phyloP scores from a whole-genome alignment of 768 basidiomycete species.

The Kondoa subrosea region DNA sequence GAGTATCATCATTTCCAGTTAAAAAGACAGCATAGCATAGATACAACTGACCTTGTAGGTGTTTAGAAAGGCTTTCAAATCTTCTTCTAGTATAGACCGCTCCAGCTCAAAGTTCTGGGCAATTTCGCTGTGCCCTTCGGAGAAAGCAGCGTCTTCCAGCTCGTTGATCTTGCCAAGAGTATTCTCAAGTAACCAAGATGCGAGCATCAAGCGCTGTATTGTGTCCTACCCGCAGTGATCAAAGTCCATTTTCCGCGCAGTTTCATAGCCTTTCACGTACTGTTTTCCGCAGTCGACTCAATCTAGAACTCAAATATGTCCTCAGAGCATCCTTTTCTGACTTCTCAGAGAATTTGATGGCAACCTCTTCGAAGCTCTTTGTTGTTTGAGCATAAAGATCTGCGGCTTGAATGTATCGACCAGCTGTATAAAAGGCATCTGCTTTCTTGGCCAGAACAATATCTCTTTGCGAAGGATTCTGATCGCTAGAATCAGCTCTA shows the following conservation, averaged over 20 bases:
- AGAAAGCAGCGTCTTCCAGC: constrained; percentile 79
- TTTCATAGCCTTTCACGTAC: constrained; percentile 37
- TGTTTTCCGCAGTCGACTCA: constrained; percentile 67
- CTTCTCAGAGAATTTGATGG: constrained; percentile 71
- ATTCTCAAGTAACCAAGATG: constrained; percentile 95
- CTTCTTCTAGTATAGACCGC: constrained; percentile 69
- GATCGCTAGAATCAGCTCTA: too few relatives aligned
- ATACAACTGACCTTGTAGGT: constrained; percentile 74
- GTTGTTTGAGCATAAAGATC: constrained; percentile 72
- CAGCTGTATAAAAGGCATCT: constrained; percentile 55
- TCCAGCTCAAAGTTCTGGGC: constrained; percentile 71
- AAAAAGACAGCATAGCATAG: background rate
- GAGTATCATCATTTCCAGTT: background rate
- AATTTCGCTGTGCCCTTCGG: constrained; percentile 45
- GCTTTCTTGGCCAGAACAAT: constrained; percentile 68
- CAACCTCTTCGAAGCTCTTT: constrained; percentile 74
- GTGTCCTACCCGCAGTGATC: constrained; percentile 44
- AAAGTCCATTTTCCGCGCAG: background rate
- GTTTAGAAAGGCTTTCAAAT: constrained; percentile 76
- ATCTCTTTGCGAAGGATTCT: constrained; percentile 54
- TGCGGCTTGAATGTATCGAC: constrained; percentile 75
- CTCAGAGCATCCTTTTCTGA: constrained; percentile 79
- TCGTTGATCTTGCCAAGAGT: constrained; percentile 94
- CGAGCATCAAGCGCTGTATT: constrained; percentile 90
- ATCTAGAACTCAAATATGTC: constrained; percentile 68